phyloP scores from a whole-genome alignment of 805 yeast species.

The Groenewaldozyma tartarivorans region DNA sequence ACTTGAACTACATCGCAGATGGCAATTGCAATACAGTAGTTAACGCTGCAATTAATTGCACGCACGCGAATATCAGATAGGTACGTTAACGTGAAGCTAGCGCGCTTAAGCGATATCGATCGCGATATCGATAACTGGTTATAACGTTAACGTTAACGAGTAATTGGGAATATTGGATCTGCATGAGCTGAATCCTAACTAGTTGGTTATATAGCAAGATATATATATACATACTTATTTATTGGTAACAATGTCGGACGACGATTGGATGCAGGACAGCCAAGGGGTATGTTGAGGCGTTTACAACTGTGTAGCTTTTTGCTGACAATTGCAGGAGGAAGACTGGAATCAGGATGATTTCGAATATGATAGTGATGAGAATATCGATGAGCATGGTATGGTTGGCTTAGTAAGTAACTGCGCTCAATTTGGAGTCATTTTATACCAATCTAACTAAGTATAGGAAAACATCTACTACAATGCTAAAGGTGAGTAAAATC shows the following conservation, averaged over 20 bases:
- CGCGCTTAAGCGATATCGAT: no score
- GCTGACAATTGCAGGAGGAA: neutral
- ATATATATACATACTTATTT: neutral
- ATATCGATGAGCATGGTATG: slow-evolving; percentile 19
- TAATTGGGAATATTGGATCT: no score
- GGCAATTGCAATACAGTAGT: no score
- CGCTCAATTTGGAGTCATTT: neutral
- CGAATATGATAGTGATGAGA: slow-evolving; percentile 31
- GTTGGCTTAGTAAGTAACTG: slow-evolving; percentile 14
- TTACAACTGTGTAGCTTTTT: neutral
- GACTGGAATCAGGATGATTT: slow-evolving; percentile 20
- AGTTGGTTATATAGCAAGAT: neutral
- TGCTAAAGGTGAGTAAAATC: slow-evolving; percentile 20
- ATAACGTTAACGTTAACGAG: no score
- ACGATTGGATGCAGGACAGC: neutral
- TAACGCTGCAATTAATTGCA: no score
- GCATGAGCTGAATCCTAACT: neutral
- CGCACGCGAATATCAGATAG: no score
- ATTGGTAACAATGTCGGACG: neutral
- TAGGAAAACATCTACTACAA: slow-evolving; percentile 30
- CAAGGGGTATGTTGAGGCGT: neutral
- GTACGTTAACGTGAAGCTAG: no score
- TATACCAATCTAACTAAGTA: neutral
- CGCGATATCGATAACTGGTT: no score
- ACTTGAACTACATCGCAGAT: no score